Conservation (phyloP, 441 rosid genomes). For the Capsella rubella region DNA sequence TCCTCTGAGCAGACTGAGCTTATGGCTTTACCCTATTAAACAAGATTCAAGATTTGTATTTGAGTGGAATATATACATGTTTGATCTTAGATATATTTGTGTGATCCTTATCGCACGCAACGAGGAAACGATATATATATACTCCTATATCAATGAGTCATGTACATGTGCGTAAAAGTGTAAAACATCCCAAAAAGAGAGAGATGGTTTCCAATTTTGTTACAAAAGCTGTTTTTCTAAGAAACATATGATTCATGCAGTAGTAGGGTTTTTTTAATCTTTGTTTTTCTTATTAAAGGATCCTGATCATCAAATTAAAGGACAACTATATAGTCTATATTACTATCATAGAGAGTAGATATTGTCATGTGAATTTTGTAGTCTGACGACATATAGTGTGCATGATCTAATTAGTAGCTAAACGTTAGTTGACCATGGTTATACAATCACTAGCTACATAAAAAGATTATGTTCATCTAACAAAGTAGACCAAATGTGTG, state of each 20-base stretch:
- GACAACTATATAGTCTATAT: too few species aligned
- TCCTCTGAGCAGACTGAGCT: background rate
- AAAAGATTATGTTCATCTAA: background rate
- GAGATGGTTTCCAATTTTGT: background rate
- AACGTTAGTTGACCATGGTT: background rate
- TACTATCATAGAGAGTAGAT: background rate
- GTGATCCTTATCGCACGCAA: background rate
- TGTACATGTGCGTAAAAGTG: background rate
- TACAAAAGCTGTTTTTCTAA: background rate
- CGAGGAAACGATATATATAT: background rate
- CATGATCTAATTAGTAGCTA: background rate
- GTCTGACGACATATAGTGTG: background rate
- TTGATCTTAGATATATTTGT: background rate
- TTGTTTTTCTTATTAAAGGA: background rate
- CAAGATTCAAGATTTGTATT: conserved; percentile 6
- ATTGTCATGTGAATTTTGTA: background rate
- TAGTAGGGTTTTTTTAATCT: background rate
- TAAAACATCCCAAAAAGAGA: background rate
- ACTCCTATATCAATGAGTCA: background rate
- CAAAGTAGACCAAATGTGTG: background rate
- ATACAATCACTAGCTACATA: background rate
- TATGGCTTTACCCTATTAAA: background rate
- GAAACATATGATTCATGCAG: too few species aligned
- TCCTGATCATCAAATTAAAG: background rate
- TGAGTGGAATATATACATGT: background rate